Percentiles rank a stretch among this genome's conserved stretches.
phyloP scores from a whole-genome alignment of 176 grass and related monocot genomes.

The Pontederia crassipes region DNA sequence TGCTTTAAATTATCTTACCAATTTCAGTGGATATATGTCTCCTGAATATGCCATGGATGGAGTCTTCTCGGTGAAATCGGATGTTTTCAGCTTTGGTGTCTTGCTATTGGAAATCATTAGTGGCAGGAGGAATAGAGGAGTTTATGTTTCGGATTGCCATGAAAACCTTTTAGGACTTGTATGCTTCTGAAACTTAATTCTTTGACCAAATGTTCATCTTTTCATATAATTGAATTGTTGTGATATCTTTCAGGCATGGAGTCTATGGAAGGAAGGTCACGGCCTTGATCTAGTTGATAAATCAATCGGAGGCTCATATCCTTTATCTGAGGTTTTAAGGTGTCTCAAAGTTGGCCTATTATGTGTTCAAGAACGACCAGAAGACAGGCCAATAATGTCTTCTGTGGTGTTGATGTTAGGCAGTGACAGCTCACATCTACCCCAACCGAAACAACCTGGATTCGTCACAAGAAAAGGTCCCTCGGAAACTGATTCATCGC shows the following conservation, averaged over 20 bases:
- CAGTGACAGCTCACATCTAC: neutral
- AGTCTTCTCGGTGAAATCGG: constrained; percentile 6
- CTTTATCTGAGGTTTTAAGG: neutral
- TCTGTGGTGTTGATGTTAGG: neutral
- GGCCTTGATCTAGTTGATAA: neutral
- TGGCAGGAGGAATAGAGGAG: constrained; percentile 11
- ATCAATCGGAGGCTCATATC: neutral
- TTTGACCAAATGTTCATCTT: neutral
- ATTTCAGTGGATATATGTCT: constrained; percentile 11
- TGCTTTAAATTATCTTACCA: neutral
- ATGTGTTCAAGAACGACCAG: constrained; percentile 4
- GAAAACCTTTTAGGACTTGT: neutral
- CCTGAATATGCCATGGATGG: constrained; percentile 16
- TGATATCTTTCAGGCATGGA: neutral
- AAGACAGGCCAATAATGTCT: constrained; percentile 2
- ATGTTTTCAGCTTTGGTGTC: constrained; percentile 3
- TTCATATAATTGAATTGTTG: neutral
- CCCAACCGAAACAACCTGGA: constrained; percentile 2
- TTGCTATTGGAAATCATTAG: constrained; percentile 7
- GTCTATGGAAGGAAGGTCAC: neutral
- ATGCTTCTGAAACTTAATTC: neutral
- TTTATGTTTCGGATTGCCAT: neutral
- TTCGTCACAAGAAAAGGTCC: neutral
- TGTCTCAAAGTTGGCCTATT: constrained; percentile 2
- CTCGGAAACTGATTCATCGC: neutral